Conservation (phyloP, 306 rosid genomes). For the Trichosanthes truncata region DNA sequence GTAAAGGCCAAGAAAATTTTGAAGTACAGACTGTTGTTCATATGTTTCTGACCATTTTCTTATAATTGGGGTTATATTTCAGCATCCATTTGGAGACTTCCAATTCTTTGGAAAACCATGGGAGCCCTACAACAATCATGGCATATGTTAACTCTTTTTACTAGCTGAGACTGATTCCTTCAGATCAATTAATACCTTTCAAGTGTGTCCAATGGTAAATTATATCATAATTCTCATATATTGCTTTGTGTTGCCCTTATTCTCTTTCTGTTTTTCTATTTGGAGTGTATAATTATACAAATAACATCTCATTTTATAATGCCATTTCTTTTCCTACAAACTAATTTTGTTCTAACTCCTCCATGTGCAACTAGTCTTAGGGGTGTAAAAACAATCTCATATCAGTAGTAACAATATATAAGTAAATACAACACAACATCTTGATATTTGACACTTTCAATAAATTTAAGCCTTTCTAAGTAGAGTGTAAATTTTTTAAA, state of each 20-base stretch:
- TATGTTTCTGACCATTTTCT: not conserved
- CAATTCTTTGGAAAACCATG: conserved; percentile 46
- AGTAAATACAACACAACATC: no score
- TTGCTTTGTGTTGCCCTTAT: not conserved
- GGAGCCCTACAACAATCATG: conserved; percentile 46
- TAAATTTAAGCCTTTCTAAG: no score
- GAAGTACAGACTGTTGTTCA: not conserved
- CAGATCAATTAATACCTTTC: not conserved
- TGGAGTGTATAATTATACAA: not conserved
- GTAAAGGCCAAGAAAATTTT: conserved; percentile 1
- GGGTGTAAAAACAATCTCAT: not conserved
- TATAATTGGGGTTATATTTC: conserved; percentile 21
- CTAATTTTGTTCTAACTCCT: not conserved
- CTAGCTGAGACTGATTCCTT: not conserved
- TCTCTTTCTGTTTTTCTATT: not conserved
- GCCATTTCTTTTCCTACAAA: not conserved
- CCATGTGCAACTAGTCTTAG: no score
- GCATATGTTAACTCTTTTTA: not conserved
- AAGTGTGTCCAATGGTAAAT: conserved; percentile 1
- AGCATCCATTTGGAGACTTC: conserved; percentile 55
- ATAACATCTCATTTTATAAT: not conserved
- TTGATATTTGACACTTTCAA: no score
- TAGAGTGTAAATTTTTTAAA: no score
- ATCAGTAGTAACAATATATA: no score
- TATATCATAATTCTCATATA: not conserved